Percentiles rank a stretch among this genome's conserved stretches.
These are phyloP conservation scores for Fragosphaeria purpurea DNA, from an alignment of 2,329 filamentous ascomycete species.

Conservation along the genomic window DNA sequence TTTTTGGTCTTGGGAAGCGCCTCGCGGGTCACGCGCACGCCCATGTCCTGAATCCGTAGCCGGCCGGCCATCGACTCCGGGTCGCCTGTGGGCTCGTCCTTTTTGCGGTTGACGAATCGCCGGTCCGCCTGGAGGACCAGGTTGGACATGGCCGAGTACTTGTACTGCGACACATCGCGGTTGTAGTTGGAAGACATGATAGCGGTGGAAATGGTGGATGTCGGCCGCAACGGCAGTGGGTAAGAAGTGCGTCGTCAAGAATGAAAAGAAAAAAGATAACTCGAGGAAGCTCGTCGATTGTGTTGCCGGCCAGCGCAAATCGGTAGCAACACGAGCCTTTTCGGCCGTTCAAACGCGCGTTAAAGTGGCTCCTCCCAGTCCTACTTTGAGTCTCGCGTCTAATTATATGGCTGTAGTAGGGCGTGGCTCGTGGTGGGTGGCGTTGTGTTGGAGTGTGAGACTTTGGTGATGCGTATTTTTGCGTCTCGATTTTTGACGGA, in stretches of 20 bases:
- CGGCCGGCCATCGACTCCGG: conserved; percentile 93
- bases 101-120: conserved; percentile 84
- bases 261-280: no score
- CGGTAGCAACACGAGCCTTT: no score
- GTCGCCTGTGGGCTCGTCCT: conserved; percentile 91
- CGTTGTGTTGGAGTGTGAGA: no score
- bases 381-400: no score
- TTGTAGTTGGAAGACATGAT: conserved; percentile 61
- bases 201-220: conserved; percentile 16
- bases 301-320: no score
- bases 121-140: conserved; percentile 99
- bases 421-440: not conserved
- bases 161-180: conserved; percentile 89
- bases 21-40: conserved; percentile 70
- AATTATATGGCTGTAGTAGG: no score
- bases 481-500: not conserved
- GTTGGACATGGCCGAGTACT: conserved; percentile 99
- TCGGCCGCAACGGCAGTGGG: no score
- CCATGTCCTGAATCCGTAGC: conserved; percentile 92
- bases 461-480: no score
- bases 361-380: no score
- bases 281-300: no score
- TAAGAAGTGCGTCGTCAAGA: no score
- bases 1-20: conserved; percentile 74
- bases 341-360: no score